phyloP scores from a whole-genome alignment of 306 rosid species.

The Citrullus amarus region DNA sequence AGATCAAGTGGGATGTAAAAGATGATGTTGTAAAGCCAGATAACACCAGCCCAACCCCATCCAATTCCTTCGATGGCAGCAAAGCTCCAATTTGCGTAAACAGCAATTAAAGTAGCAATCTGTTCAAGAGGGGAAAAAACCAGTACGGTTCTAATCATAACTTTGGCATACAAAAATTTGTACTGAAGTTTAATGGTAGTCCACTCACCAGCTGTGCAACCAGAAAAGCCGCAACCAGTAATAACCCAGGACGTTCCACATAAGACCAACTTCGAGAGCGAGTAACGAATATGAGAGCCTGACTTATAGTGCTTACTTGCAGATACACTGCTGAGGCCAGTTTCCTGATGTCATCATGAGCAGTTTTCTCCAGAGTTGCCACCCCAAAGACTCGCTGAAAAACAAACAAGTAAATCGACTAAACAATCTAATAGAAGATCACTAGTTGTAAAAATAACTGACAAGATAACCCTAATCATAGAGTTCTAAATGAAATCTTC shows the following conservation, averaged over 20 bases:
- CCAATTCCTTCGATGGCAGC: slow-evolving; percentile 98
- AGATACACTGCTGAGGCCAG: slow-evolving; percentile 93
- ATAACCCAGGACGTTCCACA: slow-evolving; percentile 79
- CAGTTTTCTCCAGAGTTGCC: slow-evolving; percentile 63
- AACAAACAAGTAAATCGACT: slow-evolving; percentile 7
- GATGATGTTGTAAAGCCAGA: slow-evolving; percentile 84
- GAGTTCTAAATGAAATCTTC: not conserved
- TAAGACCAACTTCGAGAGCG: slow-evolving; percentile 95
- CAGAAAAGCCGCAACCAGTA: slow-evolving; percentile 61
- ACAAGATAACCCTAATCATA: not conserved
- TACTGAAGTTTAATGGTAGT: not conserved
- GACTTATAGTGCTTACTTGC: slow-evolving; percentile 97
- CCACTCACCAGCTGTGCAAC: slow-evolving; percentile 82
- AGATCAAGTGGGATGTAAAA: slow-evolving; percentile 83
- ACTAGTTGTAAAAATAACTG: not conserved
- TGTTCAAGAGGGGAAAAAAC: slow-evolving; percentile 18
- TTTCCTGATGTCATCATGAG: slow-evolving; percentile 71
- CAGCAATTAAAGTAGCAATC: slow-evolving; percentile 93
- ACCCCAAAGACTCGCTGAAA: slow-evolving; percentile 79
- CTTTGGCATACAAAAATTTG: not conserved
- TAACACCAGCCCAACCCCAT: slow-evolving; percentile 99
- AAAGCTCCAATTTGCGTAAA: slow-evolving; percentile 87
- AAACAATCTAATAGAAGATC: not conserved
- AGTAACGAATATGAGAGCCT: slow-evolving; percentile 95
- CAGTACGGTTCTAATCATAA: not conserved